Evolutionary conservation across 2,329 filamentous ascomycete species (phyloP).

Genomic region (Diaporthe ampelina): DNA sequence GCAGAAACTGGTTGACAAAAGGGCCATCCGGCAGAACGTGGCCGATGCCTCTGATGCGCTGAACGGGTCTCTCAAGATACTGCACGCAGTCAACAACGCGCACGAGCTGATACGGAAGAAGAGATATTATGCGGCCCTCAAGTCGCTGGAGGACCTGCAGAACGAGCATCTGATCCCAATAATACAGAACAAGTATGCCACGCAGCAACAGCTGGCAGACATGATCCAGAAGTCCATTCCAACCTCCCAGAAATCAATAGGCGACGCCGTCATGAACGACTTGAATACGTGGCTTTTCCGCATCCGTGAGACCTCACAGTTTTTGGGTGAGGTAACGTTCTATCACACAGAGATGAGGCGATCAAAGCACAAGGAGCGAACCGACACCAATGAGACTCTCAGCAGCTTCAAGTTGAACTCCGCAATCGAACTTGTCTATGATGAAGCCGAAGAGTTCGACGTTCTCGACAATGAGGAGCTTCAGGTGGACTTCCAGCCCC

Average conservation of each 20-base stretch:
- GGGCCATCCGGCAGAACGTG: conserved; percentile 93
- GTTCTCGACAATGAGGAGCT: conserved; percentile 95
- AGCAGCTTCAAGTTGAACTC: conserved; percentile 93
- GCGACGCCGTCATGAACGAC: conserved; percentile 96
- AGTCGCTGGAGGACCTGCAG: conserved; percentile 94
- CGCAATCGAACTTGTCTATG: conserved; percentile 93
- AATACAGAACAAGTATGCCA: conserved; percentile 86
- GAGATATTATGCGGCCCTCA: conserved; percentile 94
- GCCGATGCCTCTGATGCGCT: conserved; percentile 91
- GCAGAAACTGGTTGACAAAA: conserved; percentile 91
- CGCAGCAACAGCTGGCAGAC: conserved; percentile 93
- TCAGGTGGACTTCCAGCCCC: conserved; percentile 92
- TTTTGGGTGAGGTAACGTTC: conserved; percentile 94
- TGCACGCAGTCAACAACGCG: conserved; percentile 93
- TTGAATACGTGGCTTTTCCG: conserved; percentile 97
- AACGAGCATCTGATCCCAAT: conserved; percentile 88
- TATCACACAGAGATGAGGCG: conserved; percentile 94
- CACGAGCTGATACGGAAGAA: conserved; percentile 93
- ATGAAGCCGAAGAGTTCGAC: conserved; percentile 96
- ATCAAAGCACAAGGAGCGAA: conserved; percentile 84
- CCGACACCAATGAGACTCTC: conserved; percentile 81
- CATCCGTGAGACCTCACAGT: conserved; percentile 95
- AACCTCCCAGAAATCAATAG: conserved; percentile 90
- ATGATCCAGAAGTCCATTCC: conserved; percentile 97
- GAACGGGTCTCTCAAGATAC: conserved; percentile 90